These are phyloP conservation scores for Didymella segeticola DNA, from an alignment of 2,329 filamentous ascomycete species.

Conservation along the genomic window DNA sequence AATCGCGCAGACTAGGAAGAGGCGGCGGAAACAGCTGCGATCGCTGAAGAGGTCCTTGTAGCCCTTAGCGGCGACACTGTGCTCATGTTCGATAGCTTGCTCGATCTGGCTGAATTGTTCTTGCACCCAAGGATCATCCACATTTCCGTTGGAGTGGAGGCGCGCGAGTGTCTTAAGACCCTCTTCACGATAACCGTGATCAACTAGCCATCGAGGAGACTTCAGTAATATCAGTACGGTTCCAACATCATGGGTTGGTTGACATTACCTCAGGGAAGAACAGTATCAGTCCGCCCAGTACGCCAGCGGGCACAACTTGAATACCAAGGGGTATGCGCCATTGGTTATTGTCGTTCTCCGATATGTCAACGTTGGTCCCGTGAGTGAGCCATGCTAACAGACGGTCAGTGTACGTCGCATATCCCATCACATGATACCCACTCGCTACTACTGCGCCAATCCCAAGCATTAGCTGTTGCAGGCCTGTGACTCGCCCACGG, in stretches of 20 bases:
- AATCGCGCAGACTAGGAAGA: conserved; percentile 72
- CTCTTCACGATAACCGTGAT: conserved; percentile 69
- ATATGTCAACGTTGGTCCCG: conserved; percentile 62
- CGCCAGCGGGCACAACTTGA: conserved; percentile 71
- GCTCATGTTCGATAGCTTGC: conserved; percentile 69
- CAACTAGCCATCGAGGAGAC: conserved; percentile 72
- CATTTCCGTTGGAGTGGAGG: conserved; percentile 73
- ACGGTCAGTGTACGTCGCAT: too few species aligned
- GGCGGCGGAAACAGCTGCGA: conserved; percentile 71
- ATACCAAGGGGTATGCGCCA: conserved; percentile 72
- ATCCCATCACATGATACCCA: too few species aligned
- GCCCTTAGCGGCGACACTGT: conserved; percentile 73
- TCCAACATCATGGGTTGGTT: too few species aligned
- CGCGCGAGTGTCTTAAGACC: conserved; percentile 71
- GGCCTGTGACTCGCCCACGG: conserved; percentile 73
- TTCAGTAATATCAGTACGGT: too few species aligned
- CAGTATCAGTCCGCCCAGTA: conserved; percentile 70
- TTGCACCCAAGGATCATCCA: conserved; percentile 71
- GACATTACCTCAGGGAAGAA: conserved; percentile 82
- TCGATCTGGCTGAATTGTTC: conserved; percentile 77
- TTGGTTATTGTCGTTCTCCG: conserved; percentile 57
- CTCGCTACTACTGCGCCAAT: conserved; percentile 75
- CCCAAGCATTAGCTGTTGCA: conserved; percentile 85
- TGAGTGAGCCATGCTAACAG: conserved; percentile 79
- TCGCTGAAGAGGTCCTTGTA: conserved; percentile 73